A percentile compares a stretch with the other conserved stretches of the same genome.
Conservation (phyloP, 805 yeast genomes). For the Yamadazyma scolyti region DNA sequence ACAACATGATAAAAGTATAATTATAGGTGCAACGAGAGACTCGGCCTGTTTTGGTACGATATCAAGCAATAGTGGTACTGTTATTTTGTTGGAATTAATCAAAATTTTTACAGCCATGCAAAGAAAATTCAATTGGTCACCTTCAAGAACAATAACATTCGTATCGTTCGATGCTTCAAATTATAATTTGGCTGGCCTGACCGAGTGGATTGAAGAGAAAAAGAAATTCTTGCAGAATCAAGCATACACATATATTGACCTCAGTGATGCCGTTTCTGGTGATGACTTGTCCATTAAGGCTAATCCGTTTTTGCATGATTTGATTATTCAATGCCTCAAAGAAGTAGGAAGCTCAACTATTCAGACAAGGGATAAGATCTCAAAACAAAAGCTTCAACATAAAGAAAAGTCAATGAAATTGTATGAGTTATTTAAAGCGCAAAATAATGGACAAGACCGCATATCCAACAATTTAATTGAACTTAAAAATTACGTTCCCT, state of each 20-base stretch:
- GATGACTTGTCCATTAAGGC: slow-evolving; percentile 52
- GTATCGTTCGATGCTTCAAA: slow-evolving; percentile 80
- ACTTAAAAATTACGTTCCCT: slow-evolving; percentile 67
- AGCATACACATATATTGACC: slow-evolving; percentile 69
- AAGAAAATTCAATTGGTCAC: slow-evolving; percentile 70
- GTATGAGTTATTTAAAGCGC: slow-evolving; percentile 23
- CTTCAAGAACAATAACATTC: slow-evolving; percentile 77
- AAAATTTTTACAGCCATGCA: slow-evolving; percentile 63
- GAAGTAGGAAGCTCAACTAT: slow-evolving; percentile 16
- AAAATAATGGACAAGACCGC: slow-evolving; percentile 18
- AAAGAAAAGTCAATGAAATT: slow-evolving; percentile 8
- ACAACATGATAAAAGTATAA: slow-evolving; percentile 65
- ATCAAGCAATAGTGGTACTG: slow-evolving; percentile 71
- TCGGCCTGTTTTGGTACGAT: slow-evolving; percentile 72
- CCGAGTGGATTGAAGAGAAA: slow-evolving; percentile 66
- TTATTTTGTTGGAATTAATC: slow-evolving; percentile 65
- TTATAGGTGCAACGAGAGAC: slow-evolving; percentile 84
- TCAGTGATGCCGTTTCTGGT: slow-evolving; percentile 61
- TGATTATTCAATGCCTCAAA: slow-evolving; percentile 42
- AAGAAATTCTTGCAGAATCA: slow-evolving; percentile 52
- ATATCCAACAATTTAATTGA: slow-evolving; percentile 33
- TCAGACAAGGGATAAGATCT: slow-evolving; percentile 5
- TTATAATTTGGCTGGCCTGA: slow-evolving; percentile 80
- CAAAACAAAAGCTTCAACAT: slow-evolving; percentile 2
- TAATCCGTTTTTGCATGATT: slow-evolving; percentile 59